These are phyloP conservation scores for Smittium culicis DNA, from an alignment of 371 early-diverging fungal species.

Conservation along the genomic window DNA sequence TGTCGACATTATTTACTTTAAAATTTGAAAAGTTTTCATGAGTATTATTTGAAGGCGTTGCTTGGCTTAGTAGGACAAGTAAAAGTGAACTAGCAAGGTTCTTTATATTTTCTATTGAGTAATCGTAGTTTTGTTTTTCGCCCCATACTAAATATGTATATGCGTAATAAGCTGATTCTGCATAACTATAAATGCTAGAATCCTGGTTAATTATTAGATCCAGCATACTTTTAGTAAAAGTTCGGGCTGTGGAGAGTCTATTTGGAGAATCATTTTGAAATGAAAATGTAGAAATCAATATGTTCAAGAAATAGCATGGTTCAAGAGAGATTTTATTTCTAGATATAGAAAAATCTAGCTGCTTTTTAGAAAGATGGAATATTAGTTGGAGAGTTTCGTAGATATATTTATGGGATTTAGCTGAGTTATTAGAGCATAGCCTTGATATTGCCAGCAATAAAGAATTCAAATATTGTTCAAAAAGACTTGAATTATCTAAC, in stretches of 20 bases:
- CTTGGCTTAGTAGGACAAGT: background rate
- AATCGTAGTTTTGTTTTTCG: background rate
- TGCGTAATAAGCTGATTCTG: background rate
- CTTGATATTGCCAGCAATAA: background rate
- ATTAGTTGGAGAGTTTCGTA: background rate
- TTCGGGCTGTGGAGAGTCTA: background rate
- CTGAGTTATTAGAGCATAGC: background rate
- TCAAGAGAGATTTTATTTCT: background rate
- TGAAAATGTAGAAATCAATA: background rate
- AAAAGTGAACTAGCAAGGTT: background rate
- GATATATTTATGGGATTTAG: background rate
- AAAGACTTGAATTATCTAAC: background rate
- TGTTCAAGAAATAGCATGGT: background rate
- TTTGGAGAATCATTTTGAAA: background rate
- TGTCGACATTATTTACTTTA: background rate
- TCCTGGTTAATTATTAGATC: background rate
- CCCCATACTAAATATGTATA: conserved; percentile 10
- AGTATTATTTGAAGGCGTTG: background rate
- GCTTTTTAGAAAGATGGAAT: background rate
- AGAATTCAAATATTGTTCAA: background rate
- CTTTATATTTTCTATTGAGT: background rate
- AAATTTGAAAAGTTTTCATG: background rate
- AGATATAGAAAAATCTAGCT: background rate
- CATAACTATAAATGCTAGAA: background rate
- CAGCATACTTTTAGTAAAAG: conserved; percentile 5